Evolutionary conservation across 306 rosid species (phyloP).

Genomic region (Mucuna pruriens): DNA sequence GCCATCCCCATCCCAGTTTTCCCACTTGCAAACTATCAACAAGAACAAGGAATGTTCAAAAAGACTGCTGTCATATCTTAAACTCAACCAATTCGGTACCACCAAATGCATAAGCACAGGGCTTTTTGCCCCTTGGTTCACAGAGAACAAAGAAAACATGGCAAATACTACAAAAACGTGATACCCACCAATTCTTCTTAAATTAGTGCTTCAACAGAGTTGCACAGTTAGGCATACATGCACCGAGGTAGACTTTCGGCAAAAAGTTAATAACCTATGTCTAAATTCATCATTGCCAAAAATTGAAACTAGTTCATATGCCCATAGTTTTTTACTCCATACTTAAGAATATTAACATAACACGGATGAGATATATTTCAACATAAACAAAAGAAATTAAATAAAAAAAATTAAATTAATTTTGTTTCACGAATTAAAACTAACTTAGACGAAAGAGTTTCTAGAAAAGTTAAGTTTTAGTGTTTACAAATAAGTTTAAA

Average conservation of each 20-base stretch:
- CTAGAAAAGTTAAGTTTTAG: too few relatives aligned
- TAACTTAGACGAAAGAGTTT: background rate
- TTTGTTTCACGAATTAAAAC: too few relatives aligned
- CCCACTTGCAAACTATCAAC: constrained; percentile 5
- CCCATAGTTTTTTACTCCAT: too few relatives aligned
- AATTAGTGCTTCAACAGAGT: constrained; percentile 10
- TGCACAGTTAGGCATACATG: background rate
- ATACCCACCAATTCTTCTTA: background rate
- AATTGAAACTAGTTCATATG: background rate
- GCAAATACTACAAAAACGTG: constrained; percentile 1
- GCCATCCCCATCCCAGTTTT: background rate
- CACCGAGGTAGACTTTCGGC: constrained; percentile 31
- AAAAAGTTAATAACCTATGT: background rate
- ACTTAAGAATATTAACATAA: too few relatives aligned
- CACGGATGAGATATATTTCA: too few relatives aligned
- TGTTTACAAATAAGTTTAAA: background rate
- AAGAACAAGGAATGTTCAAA: constrained; percentile 33
- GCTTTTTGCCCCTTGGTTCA: background rate
- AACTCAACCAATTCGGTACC: background rate
- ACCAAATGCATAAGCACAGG: background rate
- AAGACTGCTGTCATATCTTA: constrained; percentile 29
- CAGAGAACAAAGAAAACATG: background rate
- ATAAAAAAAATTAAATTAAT: too few relatives aligned
- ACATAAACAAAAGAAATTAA: too few relatives aligned
- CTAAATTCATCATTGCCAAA: background rate